A percentile compares a stretch with the other conserved stretches of the same genome.
These are phyloP conservation scores for Podospora appendiculata DNA, from an alignment of 495 filamentous ascomycete genomes.

Conservation along the genomic window DNA sequence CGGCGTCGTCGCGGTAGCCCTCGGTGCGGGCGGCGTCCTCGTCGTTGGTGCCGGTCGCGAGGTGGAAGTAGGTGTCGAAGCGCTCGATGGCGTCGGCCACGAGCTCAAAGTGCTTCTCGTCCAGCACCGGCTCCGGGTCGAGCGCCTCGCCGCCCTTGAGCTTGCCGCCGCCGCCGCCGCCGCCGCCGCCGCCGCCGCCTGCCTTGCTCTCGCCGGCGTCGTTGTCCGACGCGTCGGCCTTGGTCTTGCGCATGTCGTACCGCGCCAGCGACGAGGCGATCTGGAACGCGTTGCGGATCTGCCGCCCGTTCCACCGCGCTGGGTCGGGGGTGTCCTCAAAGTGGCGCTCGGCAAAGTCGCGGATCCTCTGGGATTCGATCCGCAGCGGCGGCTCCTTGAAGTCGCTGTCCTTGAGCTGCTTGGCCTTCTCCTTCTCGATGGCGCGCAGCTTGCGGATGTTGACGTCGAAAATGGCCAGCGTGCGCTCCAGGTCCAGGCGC, in stretches of 20 bases:
- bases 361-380: slow-evolving; percentile 33
- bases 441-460: slow-evolving; percentile 50
- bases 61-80: slow-evolving; percentile 1
- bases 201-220: slow-evolving; percentile 16
- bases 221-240: slow-evolving; percentile 10
- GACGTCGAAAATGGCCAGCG: slow-evolving; percentile 72
- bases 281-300: slow-evolving; percentile 56
- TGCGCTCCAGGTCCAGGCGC: slow-evolving; percentile 63
- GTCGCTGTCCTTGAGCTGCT: background rate
- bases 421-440: slow-evolving; percentile 43
- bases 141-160: background rate
- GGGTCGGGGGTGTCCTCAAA: slow-evolving; percentile 29
- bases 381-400: slow-evolving; percentile 17
- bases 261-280: slow-evolving; percentile 52
- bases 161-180: background rate
- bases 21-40: background rate
- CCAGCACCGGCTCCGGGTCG: background rate
- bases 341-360: slow-evolving; percentile 55
- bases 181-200: too few species aligned
- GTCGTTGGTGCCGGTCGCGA: background rate
- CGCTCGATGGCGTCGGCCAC: slow-evolving; percentile 1
- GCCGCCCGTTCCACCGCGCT: slow-evolving; percentile 42
- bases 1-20: background rate
- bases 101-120: background rate
- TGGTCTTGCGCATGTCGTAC: slow-evolving; percentile 6